Percentiles rank a stretch among this genome's conserved stretches.
Evolutionary conservation across 192 early-diverging fungal species (phyloP).

Genomic region (Bifiguratus adelaidae): DNA sequence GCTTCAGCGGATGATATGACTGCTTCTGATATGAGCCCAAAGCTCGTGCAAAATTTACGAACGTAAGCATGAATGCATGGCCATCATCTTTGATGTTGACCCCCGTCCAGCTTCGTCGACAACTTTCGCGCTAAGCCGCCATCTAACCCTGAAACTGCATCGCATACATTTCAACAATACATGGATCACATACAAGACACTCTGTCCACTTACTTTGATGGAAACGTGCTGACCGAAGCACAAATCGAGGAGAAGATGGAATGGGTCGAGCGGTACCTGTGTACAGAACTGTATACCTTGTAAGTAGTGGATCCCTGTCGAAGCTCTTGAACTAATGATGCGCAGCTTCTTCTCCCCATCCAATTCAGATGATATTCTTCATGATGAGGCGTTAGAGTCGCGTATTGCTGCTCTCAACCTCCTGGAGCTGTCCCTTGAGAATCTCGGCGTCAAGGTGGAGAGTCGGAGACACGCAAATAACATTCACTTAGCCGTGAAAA

Average conservation of each 20-base stretch:
- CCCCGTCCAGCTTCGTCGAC: conserved; percentile 11
- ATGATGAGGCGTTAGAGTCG: conserved; percentile 52
- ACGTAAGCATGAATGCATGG: too few species aligned
- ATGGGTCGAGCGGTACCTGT: conserved; percentile 30
- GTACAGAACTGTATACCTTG: conserved; percentile 27
- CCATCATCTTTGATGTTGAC: background rate
- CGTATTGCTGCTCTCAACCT: conserved; percentile 57
- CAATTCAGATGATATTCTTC: conserved; percentile 37
- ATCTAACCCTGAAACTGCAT: conserved; percentile 4
- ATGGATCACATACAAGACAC: conserved; percentile 7
- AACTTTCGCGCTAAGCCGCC: conserved; percentile 9
- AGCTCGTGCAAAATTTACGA: too few species aligned
- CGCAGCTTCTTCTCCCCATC: conserved; percentile 22
- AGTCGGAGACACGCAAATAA: conserved; percentile 20
- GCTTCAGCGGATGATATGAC: background rate
- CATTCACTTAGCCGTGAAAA: conserved; percentile 24
- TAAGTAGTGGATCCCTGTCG: background rate
- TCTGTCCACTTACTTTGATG: conserved; percentile 2
- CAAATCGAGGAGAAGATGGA: conserved; percentile 29
- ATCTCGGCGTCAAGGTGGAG: conserved; percentile 41
- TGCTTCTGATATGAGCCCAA: too few species aligned
- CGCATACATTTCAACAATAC: conserved; percentile 1
- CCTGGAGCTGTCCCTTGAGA: conserved; percentile 41
- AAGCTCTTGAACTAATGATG: background rate
- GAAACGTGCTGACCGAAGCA: conserved; percentile 9